phyloP scores from a whole-genome alignment of 2,329 filamentous ascomycete species.

The Lasiodiplodia citricola region DNA sequence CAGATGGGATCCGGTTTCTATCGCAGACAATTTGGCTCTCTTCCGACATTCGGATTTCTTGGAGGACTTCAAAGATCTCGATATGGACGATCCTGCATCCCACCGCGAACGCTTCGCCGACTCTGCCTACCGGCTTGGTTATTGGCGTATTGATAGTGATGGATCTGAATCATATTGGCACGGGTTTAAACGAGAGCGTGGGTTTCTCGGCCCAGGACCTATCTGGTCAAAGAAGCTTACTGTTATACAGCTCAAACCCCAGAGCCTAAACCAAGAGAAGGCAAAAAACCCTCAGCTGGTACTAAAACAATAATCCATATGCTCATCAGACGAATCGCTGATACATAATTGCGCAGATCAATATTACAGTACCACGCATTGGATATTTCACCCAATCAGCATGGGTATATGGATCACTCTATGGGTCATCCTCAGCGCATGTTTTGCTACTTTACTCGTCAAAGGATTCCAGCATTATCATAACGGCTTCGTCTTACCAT shows the following conservation, averaged over 20 bases:
- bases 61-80: neutral
- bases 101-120: neutral
- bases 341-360: neutral
- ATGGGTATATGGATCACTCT: neutral
- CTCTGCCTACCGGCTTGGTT: neutral
- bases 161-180: neutral
- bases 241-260: neutral
- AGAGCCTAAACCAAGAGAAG: neutral
- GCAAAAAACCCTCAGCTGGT: neutral
- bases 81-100: neutral
- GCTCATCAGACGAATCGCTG: neutral
- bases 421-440: neutral
- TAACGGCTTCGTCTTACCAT: neutral
- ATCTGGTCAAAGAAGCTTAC: neutral
- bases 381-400: no score
- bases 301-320: neutral
- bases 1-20: conserved; percentile 12
- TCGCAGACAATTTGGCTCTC: conserved; percentile 7
- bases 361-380: neutral
- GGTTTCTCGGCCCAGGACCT: neutral
- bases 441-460: neutral
- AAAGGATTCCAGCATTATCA: neutral
- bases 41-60: neutral
- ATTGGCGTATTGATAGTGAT: neutral
- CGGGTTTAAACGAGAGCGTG: neutral